Conservation (phyloP, 2,329 filamentous ascomycete genomes). For the Ophiostoma triangulosporum region DNA sequence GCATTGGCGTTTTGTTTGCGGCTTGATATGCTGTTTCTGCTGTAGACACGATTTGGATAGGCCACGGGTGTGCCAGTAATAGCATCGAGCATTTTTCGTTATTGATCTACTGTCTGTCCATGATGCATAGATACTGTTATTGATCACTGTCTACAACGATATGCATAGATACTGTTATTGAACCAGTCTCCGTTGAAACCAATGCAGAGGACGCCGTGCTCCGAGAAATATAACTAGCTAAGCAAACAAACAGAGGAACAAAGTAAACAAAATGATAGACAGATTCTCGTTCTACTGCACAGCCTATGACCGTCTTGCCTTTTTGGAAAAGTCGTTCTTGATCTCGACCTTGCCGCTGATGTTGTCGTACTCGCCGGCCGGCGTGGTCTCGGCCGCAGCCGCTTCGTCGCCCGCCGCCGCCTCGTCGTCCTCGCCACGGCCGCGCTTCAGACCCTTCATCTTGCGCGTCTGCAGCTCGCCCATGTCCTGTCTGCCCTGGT, state of each 20-base stretch:
- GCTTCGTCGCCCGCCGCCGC: not conserved
- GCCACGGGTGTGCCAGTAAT: too few species aligned
- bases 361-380: constrained; percentile 4
- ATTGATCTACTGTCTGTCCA: not conserved
- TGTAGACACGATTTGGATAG: too few species aligned
- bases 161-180: not conserved
- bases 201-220: constrained; percentile 8
- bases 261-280: not conserved
- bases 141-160: too few species aligned
- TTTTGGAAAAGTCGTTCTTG: constrained; percentile 23
- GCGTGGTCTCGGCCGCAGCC: not conserved
- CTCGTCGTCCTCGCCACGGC: constrained; percentile 38
- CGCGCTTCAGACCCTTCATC: constrained; percentile 97
- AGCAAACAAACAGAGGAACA: constrained; percentile 1
- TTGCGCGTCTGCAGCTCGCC: constrained; percentile 82
- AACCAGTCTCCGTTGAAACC: not conserved
- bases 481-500: constrained; percentile 83
- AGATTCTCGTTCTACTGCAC: not conserved
- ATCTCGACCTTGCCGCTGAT: constrained; percentile 7
- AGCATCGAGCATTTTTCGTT: not conserved
- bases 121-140: too few species aligned
- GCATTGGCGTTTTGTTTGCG: too few species aligned
- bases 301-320: constrained; percentile 21
- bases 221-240: not conserved
- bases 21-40: too few species aligned